Evolutionary conservation across 169 alveolate species (phyloP).

Genomic region (Plasmodium blacklocki): DNA sequence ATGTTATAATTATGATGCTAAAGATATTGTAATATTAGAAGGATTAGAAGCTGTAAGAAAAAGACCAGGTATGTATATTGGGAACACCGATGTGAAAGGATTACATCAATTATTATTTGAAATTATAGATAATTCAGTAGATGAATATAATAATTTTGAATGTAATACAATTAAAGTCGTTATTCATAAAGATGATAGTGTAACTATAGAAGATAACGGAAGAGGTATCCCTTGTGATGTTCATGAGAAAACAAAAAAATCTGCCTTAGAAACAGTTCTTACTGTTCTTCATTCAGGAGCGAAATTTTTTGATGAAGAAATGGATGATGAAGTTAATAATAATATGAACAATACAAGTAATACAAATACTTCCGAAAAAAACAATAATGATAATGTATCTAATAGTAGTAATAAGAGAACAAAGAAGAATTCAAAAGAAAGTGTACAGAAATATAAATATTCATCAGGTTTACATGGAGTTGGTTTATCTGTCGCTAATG

Average conservation of each 20-base stretch:
- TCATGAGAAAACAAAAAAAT: slow-evolving; percentile 80
- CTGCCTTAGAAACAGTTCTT: slow-evolving; percentile 87
- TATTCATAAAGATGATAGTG: slow-evolving; percentile 82
- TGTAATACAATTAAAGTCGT: slow-evolving; percentile 82
- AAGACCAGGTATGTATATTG: slow-evolving; percentile 91
- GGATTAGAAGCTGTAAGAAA: slow-evolving; percentile 90
- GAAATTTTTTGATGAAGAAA: slow-evolving; percentile 81
- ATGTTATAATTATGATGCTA: slow-evolving; percentile 79
- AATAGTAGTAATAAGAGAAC: slow-evolving; percentile 13
- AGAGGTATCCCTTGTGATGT: slow-evolving; percentile 89
- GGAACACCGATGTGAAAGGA: slow-evolving; percentile 86
- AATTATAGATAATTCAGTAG: slow-evolving; percentile 88
- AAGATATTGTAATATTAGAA: slow-evolving; percentile 85
- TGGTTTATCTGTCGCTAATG: slow-evolving; percentile 88
- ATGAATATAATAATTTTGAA: slow-evolving; percentile 85
- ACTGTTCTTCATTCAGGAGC: slow-evolving; percentile 91
- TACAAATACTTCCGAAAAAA: neutral
- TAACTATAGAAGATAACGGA: slow-evolving; percentile 84
- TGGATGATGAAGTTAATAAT: neutral
- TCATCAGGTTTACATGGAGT: slow-evolving; percentile 91
- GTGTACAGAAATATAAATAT: slow-evolving; percentile 77
- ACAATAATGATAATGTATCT: neutral
- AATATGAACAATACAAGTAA: neutral
- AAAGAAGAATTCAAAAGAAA: slow-evolving; percentile 52
- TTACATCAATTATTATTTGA: slow-evolving; percentile 88